Base-by-base conservation (phyloP, 495 filamentous ascomycete genomes). In the Tricharina praecox region DNA sequence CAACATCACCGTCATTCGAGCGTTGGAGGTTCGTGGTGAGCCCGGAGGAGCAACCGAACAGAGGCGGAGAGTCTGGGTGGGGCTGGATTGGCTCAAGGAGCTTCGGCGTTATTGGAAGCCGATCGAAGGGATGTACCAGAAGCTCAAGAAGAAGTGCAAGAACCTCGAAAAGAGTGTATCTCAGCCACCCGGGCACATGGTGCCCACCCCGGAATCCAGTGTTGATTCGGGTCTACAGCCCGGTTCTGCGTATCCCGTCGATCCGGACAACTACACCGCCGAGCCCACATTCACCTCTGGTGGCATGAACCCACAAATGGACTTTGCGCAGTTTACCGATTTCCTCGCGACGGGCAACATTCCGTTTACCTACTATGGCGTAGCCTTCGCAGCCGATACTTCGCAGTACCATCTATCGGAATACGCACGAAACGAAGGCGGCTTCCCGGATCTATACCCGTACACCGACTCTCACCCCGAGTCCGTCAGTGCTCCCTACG, bases 81-180 rank as follows among this genome's bases (percentile, higher is more conserved):
- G 58, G 7, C 32, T 61, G 23, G 51, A 32, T 7, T 61, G 58
- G 58, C 13, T 61, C 35, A 57, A 48, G 26, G 58, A 61, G 30
- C 35, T 61, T n/a, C 55, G 53, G 50, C 51, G 15, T 24, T 61
- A 61, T 34, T 61, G 58, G 58, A 58, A 54, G 20, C 58, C 58
- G 10, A 46, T 61, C 24, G 58, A 61, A 15, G 50, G 47, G 3
- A 54, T 61, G 50, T 61, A 61, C 32, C 53, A 49, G 39, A 60
- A 57, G 37, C 45, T 61, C 13, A 45, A 51, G 23, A 60, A 47
- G 33, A 23, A 39, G 8, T 51, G 47, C 16, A 28, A 33, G 19
- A 35, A 23, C 1, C 18, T 60, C 13, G 58, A 56, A 2, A 42
- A 28, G 37, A 51, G 23, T 20, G 20, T 50, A 20, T 49, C 50